phyloP scores from a whole-genome alignment of 345 rosid genomes.

The Xanthoceras sorbifolium region DNA sequence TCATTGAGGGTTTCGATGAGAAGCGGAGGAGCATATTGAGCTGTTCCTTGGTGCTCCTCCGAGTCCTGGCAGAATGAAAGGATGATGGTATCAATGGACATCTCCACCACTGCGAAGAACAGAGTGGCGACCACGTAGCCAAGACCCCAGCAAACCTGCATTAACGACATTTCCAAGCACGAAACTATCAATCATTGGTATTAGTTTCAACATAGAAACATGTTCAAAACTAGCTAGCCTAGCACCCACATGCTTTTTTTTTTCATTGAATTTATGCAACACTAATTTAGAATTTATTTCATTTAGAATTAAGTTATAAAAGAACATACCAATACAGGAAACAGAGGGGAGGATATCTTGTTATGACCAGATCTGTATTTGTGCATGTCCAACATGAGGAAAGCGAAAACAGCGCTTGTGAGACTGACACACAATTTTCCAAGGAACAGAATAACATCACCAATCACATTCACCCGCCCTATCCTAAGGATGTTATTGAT shows the following conservation, averaged over 20 bases:
- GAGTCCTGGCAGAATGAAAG: slow-evolving; percentile 97
- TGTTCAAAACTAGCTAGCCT: slow-evolving; percentile 58
- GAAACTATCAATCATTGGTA: not conserved
- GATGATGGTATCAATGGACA: slow-evolving; percentile 92
- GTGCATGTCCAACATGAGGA: slow-evolving; percentile 94
- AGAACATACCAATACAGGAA: slow-evolving; percentile 81
- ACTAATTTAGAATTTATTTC: not conserved
- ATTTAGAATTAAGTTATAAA: not conserved
- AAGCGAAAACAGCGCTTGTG: slow-evolving; percentile 78
- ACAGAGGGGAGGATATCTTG: slow-evolving; percentile 88
- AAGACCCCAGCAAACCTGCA: slow-evolving; percentile 91
- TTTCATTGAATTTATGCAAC: slow-evolving; percentile 14
- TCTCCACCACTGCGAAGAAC: slow-evolving; percentile 96
- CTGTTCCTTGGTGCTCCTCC: slow-evolving; percentile 96
- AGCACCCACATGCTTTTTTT: slow-evolving; percentile 24
- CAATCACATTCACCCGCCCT: slow-evolving; percentile 91
- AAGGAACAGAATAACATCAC: slow-evolving; percentile 85
- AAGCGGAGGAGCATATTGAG: slow-evolving; percentile 93
- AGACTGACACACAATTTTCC: slow-evolving; percentile 96
- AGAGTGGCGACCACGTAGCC: slow-evolving; percentile 89
- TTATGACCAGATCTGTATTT: slow-evolving; percentile 69
- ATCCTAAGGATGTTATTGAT: slow-evolving; percentile 82
- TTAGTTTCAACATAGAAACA: not conserved
- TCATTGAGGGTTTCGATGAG: slow-evolving; percentile 82
- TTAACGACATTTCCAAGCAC: slow-evolving; percentile 33